Conservation (phyloP, 2,329 filamentous ascomycete genomes). For the Trichoderma koningiopsis region DNA sequence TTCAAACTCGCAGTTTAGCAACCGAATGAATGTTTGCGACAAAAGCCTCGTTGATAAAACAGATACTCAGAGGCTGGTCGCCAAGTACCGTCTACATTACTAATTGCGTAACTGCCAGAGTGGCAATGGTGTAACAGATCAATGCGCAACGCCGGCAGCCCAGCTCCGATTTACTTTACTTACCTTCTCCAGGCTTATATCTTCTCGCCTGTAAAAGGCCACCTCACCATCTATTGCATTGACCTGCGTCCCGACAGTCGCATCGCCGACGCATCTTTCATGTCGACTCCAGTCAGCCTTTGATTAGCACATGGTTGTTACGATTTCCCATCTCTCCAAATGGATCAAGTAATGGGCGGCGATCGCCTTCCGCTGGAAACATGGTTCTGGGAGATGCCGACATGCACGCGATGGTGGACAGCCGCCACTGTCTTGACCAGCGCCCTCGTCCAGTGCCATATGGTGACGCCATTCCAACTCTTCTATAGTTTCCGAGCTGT, state of each 20-base stretch:
- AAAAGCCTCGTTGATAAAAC: not conserved
- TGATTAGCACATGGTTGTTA: not conserved
- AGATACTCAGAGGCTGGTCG: not conserved
- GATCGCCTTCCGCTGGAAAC: constrained; percentile 81
- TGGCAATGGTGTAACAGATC: constrained; percentile 16
- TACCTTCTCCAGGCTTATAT: not conserved
- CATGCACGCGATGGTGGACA: constrained; percentile 96
- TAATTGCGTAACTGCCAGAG: not conserved
- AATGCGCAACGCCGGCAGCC: not conserved
- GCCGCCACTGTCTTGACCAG: constrained; percentile 87
- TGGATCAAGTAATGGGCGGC: constrained; percentile 64
- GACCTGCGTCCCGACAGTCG: not conserved
- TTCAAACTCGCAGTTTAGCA: not conserved
- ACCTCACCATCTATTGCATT: constrained; percentile 8
- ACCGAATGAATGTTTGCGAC: not conserved
- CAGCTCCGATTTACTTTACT: not conserved
- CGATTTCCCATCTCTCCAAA: constrained; percentile 32
- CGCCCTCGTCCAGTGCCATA: constrained; percentile 87
- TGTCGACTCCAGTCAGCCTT: not conserved
- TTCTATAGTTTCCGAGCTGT: constrained; percentile 96
- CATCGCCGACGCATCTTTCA: not conserved
- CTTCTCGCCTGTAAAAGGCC: constrained; percentile 11
- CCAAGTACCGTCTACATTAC: not conserved
- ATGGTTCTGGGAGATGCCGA: constrained; percentile 99
- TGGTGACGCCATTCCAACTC: constrained; percentile 90